Base-by-base conservation (phyloP, 208 protist genomes). In the Phytomonas sp. region DNA sequence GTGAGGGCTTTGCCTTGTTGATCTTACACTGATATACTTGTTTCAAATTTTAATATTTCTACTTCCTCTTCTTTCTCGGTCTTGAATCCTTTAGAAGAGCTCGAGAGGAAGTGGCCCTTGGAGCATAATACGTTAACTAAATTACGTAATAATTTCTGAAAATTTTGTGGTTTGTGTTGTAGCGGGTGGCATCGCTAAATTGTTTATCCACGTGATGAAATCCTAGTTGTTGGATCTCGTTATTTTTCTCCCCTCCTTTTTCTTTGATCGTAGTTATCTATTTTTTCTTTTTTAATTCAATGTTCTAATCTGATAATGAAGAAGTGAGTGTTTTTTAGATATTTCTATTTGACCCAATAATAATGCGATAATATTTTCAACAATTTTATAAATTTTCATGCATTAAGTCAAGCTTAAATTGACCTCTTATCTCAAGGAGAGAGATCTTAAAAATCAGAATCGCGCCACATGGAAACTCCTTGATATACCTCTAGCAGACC, bases 341-440 rank as follows among this genome's bases (percentile, higher is more conserved):
- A 46, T 46, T 8, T 46, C 2, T 46, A 46, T 46, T 9, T 9
- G 40, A 20, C 11, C 40, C 15, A 17, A 46, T 46, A 46, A 46
- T 46, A 46, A 46, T 46, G 40, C 1, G 15, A 46, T 46, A 46
- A 46, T 46, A 17, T 23, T 46, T 17, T 46, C 15, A 20, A 46
- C 1, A 17, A 46, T 46, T 46, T 46, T 46, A 9, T 46, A 17
- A 46, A 46, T 46, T 46, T 23, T 46, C 40, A 46, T 46, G 2
- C 40, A 23, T 20, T 15, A 46, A 20, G 40, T 46, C 6, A 46
- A 46, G 40, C 15, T 46, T 73, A 63, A 63, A 63, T 60, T 17
- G 20, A 73, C 31, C 13, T 63, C 60, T 63, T 63, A 63, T 43
- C 15, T 63, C 11, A 63, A 43, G 31, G 15, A 61, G 28, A 36